Conservation (phyloP, 31 red algal species). For the Odonthalia washingtoniensis region DNA sequence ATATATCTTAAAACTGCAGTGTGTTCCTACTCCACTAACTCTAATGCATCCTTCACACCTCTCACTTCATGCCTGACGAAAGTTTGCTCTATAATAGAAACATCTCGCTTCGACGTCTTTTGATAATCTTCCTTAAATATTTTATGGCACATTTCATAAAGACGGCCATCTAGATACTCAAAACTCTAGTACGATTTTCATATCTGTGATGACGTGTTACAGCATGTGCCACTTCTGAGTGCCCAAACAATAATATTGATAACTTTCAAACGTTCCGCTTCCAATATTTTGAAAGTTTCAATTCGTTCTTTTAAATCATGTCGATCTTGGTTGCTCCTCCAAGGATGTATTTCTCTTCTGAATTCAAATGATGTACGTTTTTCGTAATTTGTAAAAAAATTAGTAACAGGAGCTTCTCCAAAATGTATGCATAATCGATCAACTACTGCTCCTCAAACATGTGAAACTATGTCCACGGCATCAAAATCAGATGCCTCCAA, state of each 20-base stretch:
- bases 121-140: neutral
- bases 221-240: neutral
- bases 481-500: too few relatives aligned
- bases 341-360: neutral
- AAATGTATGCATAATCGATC: neutral
- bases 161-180: neutral
- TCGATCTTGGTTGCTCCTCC: neutral
- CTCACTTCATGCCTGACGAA: neutral
- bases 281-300: neutral
- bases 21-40: too few relatives aligned
- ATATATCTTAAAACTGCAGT: too few relatives aligned
- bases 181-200: neutral
- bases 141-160: neutral
- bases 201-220: neutral
- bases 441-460: neutral
- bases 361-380: neutral
- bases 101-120: neutral
- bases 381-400: neutral
- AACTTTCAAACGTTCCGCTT: neutral
- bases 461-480: neutral
- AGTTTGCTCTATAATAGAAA: neutral
- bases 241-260: neutral
- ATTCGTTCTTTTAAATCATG: too few relatives aligned
- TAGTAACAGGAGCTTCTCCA: neutral
- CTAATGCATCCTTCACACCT: too few relatives aligned